Base-by-base conservation (phyloP, 2,329 filamentous ascomycete species). In the Phialophora verrucosa region DNA sequence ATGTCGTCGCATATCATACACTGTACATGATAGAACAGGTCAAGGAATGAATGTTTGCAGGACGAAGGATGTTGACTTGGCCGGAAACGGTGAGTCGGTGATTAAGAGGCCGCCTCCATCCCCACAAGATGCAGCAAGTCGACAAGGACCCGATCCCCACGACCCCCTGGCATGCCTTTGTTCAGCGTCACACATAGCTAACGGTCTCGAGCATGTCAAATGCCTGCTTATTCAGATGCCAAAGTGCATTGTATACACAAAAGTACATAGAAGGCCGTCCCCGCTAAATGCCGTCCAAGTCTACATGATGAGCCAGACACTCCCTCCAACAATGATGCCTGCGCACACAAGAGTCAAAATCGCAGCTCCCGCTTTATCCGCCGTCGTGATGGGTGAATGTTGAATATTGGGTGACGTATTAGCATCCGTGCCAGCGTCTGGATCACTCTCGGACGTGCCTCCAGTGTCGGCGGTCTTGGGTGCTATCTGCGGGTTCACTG, bases 391-490 rank as follows among this genome's bases (percentile, higher is more conserved):
- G 1, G 66, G 53, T 4, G 51, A 59, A 8, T 59, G 31, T 8
- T 72, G 60, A 0, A 55, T 49, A 14, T 70, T 54, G 4, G 65
- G 63, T 6, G 69, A 63, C 1, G 67, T 51, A 31, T 65, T 50
- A 12, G 38, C 55, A 23, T 64, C 65, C 3, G 47, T 68, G 35
- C 79, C 79, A 14, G 79, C 79, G 38, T 73, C 68, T 0, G 77
- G 76, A 62, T 81, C 66, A 44, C 78, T 77, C 14, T 70, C 72
- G 56, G 79, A 81, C 6, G 75, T 90, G 59, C 89, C 89, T 38
- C 88, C 89, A 1, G 82, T 85, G 3, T 78, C 74, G 0, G 80
- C 79, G 0, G 87, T 88, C 14, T 84, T 79, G 0, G 87, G 84
- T 0, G 76, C 76, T 25, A 78, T 75, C 1, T 78, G 77, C n/a